phyloP scores from a whole-genome alignment of 1,284 basidiomycete genomes.

The Cronartium quercuum region DNA sequence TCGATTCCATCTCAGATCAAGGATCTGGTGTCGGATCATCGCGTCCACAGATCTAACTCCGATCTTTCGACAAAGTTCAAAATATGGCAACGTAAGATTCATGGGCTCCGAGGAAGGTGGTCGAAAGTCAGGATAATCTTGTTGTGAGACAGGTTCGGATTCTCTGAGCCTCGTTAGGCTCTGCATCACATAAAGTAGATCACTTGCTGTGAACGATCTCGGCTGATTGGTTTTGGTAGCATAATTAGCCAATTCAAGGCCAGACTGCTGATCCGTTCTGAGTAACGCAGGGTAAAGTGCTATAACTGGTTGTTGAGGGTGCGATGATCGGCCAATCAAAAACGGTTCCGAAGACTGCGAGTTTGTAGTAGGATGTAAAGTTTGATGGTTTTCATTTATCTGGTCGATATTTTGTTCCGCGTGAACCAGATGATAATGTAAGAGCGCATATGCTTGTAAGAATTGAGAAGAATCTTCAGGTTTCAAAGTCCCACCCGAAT shows the following conservation, averaged over 20 bases:
- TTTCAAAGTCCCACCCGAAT: constrained; percentile 19
- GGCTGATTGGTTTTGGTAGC: background rate
- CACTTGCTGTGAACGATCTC: background rate
- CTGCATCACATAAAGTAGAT: background rate
- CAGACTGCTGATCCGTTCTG: background rate
- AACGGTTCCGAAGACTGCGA: background rate
- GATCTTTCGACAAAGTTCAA: background rate
- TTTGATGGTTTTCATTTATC: background rate
- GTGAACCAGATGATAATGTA: constrained; percentile 15
- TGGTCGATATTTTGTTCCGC: background rate
- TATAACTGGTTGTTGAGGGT: no score
- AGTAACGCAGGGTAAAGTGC: background rate
- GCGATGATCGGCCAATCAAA: background rate
- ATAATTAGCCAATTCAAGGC: background rate
- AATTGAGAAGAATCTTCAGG: constrained; percentile 13
- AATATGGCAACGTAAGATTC: background rate
- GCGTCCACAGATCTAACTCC: constrained; percentile 5
- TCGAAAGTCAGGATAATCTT: background rate
- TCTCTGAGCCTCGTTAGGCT: background rate
- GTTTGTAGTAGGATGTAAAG: background rate
- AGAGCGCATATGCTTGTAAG: constrained; percentile 22
- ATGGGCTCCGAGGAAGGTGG: background rate
- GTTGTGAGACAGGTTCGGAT: background rate
- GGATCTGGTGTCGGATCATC: constrained; percentile 1
- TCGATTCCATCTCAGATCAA: constrained; percentile 12